A percentile compares a stretch with the other conserved stretches of the same genome.
Conservation (phyloP, 2,329 filamentous ascomycete genomes). For the Hymenoscyphus occultus region DNA sequence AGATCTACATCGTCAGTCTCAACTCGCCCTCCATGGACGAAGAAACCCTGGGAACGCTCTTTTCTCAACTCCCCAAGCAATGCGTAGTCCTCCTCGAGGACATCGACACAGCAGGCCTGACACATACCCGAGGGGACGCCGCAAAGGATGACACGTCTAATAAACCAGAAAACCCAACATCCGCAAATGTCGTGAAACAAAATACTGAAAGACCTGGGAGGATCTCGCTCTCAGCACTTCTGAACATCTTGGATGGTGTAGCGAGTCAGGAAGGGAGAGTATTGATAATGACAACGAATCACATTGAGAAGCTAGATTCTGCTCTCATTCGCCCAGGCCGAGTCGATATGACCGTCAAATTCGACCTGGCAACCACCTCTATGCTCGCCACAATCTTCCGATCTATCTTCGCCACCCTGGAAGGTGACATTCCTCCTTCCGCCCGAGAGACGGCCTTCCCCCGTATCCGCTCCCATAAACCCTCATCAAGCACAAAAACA, state of each 20-base stretch:
- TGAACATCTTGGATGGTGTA: conserved; percentile 69
- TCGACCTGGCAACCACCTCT: conserved; percentile 38
- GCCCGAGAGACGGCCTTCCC: neutral
- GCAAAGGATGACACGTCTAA: conserved; percentile 16
- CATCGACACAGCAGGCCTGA: conserved; percentile 70
- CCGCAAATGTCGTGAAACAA: conserved; percentile 9
- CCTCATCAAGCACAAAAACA: conserved; percentile 5
- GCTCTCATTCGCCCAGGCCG: conserved; percentile 61
- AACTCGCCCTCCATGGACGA: conserved; percentile 61
- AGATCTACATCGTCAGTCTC: conserved; percentile 69
- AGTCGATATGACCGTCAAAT: conserved; percentile 58
- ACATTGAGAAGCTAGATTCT: conserved; percentile 57
- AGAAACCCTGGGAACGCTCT: conserved; percentile 61
- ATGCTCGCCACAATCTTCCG: conserved; percentile 35
- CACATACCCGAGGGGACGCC: conserved; percentile 41
- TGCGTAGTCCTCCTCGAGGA: conserved; percentile 76
- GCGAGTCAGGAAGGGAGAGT: conserved; percentile 65
- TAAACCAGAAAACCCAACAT: conserved; percentile 23
- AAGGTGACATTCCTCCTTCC: conserved; percentile 27
- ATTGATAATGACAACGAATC: conserved; percentile 70
- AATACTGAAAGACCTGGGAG: conserved; percentile 17
- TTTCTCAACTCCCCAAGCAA: conserved; percentile 63
- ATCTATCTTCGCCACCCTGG: conserved; percentile 39
- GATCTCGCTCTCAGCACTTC: conserved; percentile 60
- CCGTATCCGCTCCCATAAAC: conserved; percentile 3